phyloP scores from a whole-genome alignment of 345 rosid genomes.

The Capsella bursapastoris region DNA sequence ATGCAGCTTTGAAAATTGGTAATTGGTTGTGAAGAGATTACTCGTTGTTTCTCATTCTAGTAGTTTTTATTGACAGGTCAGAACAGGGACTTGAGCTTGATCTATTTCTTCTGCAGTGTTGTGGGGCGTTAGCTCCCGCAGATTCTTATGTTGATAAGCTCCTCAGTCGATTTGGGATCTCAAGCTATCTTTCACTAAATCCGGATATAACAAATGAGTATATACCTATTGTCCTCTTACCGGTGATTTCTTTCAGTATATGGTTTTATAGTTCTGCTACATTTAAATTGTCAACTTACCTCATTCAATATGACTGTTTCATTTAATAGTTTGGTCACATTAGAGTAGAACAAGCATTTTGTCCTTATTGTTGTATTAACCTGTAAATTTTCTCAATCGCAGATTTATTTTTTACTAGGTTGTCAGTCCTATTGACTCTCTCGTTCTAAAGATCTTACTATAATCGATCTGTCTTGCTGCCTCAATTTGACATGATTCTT shows the following conservation, averaged over 20 bases:
- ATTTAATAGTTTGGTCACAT: conserved; percentile 1
- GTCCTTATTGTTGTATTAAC: neutral
- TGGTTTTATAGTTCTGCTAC: conserved; percentile 29
- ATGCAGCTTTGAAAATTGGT: conserved; percentile 14
- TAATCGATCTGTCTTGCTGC: conserved; percentile 9
- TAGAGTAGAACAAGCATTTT: conserved; percentile 14
- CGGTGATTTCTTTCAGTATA: neutral
- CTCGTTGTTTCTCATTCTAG: conserved; percentile 25
- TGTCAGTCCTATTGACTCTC: conserved; percentile 19
- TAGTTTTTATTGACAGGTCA: conserved; percentile 66
- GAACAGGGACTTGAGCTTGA: conserved; percentile 93
- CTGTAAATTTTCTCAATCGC: conserved; percentile 9
- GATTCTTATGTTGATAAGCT: conserved; percentile 77
- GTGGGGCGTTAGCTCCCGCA: conserved; percentile 95
- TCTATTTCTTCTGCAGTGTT: conserved; percentile 93
- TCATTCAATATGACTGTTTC: conserved; percentile 21
- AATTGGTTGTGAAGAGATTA: conserved; percentile 15
- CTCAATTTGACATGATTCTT: conserved; percentile 28
- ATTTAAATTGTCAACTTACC: conserved; percentile 26
- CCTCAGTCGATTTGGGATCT: conserved; percentile 80
- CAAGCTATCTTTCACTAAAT: conserved; percentile 63
- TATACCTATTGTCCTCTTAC: conserved; percentile 34
- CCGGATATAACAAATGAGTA: conserved; percentile 70
- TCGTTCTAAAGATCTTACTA: conserved; percentile 12
- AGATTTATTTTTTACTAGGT: conserved; percentile 23